Evolutionary conservation across 805 yeast genomes (phyloP).

Genomic region (Tetrapisispora namnaoensis): DNA sequence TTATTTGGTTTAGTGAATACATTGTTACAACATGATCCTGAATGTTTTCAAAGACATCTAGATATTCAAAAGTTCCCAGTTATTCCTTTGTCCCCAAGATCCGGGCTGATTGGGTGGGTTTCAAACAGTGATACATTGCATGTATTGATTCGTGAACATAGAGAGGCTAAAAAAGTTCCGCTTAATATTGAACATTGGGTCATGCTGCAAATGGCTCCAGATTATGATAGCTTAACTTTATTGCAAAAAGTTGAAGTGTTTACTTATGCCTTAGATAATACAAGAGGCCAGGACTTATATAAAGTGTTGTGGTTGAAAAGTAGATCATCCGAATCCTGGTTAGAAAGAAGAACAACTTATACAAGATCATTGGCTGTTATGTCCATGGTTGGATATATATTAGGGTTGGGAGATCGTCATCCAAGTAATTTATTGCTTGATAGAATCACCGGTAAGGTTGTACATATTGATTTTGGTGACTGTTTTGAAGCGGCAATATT

Average conservation of each 20-base stretch:
- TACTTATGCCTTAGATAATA: conserved; percentile 89
- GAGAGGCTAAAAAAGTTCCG: conserved; percentile 83
- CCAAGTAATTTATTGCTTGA: conserved; percentile 96
- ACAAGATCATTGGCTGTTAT: conserved; percentile 93
- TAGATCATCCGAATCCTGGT: conserved; percentile 94
- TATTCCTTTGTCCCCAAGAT: conserved; percentile 90
- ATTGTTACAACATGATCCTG: conserved; percentile 77
- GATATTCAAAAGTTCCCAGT: conserved; percentile 90
- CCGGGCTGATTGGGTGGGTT: conserved; percentile 97
- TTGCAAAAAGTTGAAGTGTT: conserved; percentile 93
- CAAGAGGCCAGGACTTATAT: conserved; percentile 92
- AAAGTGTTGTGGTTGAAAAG: conserved; percentile 95
- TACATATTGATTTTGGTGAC: conserved; percentile 97
- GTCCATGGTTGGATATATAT: conserved; percentile 97
- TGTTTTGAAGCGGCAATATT: conserved; percentile 97
- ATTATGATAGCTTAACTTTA: conserved; percentile 80
- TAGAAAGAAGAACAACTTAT: conserved; percentile 92
- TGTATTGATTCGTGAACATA: conserved; percentile 79
- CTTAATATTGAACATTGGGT: conserved; percentile 90
- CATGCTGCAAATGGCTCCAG: conserved; percentile 95
- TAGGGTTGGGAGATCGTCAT: conserved; percentile 96
- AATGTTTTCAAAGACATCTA: conserved; percentile 90
- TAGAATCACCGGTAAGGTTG: conserved; percentile 86
- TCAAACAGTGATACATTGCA: conserved; percentile 96
- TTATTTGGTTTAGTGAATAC: conserved; percentile 92